A percentile compares a stretch with the other conserved stretches of the same genome.
Conservation (phyloP, 495 filamentous ascomycete genomes). For the Glutinoglossum americanum region DNA sequence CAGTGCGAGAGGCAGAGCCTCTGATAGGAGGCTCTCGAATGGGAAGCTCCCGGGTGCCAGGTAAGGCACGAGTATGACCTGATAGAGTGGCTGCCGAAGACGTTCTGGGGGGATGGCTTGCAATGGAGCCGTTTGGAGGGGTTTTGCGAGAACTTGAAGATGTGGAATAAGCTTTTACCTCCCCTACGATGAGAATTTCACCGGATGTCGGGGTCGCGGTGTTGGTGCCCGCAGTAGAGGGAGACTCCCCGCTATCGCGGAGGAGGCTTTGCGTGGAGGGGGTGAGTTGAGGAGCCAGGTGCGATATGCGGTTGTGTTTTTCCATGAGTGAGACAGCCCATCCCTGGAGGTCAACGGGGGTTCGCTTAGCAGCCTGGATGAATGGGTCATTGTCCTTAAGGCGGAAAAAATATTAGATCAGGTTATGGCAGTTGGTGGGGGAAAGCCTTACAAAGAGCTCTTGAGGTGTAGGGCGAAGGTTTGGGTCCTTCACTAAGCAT, state of each 20-base stretch:
- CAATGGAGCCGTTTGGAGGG: background rate
- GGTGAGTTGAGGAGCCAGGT: slow-evolving; percentile 37
- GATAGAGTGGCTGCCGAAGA: slow-evolving; percentile 1
- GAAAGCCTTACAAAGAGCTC: slow-evolving; percentile 38
- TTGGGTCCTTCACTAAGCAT: slow-evolving; percentile 74
- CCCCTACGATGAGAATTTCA: slow-evolving; percentile 38
- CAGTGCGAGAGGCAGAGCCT: background rate
- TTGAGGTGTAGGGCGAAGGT: slow-evolving; percentile 72
- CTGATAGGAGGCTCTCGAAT: background rate
- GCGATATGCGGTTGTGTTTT: slow-evolving; percentile 74
- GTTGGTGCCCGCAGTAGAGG: slow-evolving; percentile 17
- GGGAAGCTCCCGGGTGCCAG: background rate
- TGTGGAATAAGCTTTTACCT: slow-evolving; percentile 2
- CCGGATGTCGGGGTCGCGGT: slow-evolving; percentile 38
- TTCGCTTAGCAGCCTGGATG: slow-evolving; percentile 83
- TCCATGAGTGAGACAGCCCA: slow-evolving; percentile 89
- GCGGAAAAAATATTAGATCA: background rate
- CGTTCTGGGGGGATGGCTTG: slow-evolving; percentile 1
- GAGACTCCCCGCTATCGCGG: slow-evolving; percentile 22
- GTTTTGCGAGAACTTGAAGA: background rate
- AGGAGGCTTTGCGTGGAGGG: slow-evolving; percentile 29
- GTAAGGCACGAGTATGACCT: background rate
- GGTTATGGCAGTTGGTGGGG: background rate
- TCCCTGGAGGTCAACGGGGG: slow-evolving; percentile 69
- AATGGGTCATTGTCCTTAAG: slow-evolving; percentile 70